These are phyloP conservation scores for Yamadazyma dendronema DNA, from an alignment of 1,139 yeast species.

Conservation along the genomic window DNA sequence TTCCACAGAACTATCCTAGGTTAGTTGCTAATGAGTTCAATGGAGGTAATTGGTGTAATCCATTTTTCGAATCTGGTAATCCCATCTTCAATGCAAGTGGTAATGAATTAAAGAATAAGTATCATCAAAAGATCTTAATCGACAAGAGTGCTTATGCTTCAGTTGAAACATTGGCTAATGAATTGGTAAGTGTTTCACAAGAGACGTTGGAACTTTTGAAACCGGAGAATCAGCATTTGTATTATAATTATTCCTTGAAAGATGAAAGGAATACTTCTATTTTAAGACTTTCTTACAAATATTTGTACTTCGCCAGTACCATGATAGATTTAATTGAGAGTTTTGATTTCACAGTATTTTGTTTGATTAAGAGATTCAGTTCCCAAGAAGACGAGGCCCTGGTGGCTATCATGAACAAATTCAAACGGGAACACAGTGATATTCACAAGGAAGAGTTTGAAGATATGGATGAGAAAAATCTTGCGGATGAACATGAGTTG, in stretches of 20 bases:
- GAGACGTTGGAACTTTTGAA: constrained; percentile 42
- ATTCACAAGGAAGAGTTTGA: constrained; percentile 1
- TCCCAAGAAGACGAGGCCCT: constrained; percentile 23
- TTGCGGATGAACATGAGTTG: neutral
- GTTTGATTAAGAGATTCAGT: constrained; percentile 32
- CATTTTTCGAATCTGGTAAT: constrained; percentile 49
- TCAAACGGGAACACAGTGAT: constrained; percentile 5
- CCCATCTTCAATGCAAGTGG: constrained; percentile 44
- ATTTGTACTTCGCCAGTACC: constrained; percentile 47
- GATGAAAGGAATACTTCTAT: constrained; percentile 55
- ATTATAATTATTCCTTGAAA: constrained; percentile 33
- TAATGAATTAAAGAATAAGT: constrained; percentile 42
- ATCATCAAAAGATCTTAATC: constrained; percentile 47
- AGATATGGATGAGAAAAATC: neutral
- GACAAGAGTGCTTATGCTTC: constrained; percentile 47
- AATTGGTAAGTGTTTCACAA: constrained; percentile 36
- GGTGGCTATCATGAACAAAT: constrained; percentile 10
- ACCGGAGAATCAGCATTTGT: constrained; percentile 32
- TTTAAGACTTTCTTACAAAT: constrained; percentile 51
- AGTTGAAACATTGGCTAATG: constrained; percentile 34
- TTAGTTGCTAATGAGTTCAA: constrained; percentile 61
- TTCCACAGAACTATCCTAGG: constrained; percentile 71
- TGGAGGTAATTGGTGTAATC: constrained; percentile 75
- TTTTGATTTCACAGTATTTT: constrained; percentile 60
- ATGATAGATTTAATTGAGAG: constrained; percentile 57